Evolutionary conservation across 2,329 filamentous ascomycete genomes (phyloP).

Genomic region (Pseudogymnoascus sp.): DNA sequence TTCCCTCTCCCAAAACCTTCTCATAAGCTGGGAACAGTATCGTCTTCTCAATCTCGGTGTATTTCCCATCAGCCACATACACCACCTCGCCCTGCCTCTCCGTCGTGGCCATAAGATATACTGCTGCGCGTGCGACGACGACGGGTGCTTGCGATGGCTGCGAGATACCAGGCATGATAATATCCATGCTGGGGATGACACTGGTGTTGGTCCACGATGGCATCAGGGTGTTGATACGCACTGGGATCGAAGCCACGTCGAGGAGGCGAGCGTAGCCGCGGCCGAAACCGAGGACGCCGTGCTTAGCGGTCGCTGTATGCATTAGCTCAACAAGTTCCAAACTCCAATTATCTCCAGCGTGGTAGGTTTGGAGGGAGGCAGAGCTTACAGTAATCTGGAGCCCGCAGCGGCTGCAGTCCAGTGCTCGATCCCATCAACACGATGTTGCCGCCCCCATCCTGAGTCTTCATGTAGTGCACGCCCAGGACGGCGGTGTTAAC

Average conservation of each 20-base stretch:
- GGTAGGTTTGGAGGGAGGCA: background rate
- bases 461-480: slow-evolving; percentile 42
- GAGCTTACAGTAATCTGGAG: slow-evolving; percentile 41
- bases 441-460: slow-evolving; percentile 42
- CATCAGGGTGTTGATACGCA: slow-evolving; percentile 48
- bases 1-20: slow-evolving; percentile 27
- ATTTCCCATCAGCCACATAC: slow-evolving; percentile 41
- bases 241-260: slow-evolving; percentile 32
- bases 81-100: slow-evolving; percentile 43
- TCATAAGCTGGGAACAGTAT: slow-evolving; percentile 31
- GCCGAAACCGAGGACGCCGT: slow-evolving; percentile 46
- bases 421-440: slow-evolving; percentile 46
- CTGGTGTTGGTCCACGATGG: slow-evolving; percentile 48
- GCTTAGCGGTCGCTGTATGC: slow-evolving; percentile 41
- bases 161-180: slow-evolving; percentile 32
- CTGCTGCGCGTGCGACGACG: slow-evolving; percentile 41
- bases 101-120: slow-evolving; percentile 41
- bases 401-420: slow-evolving; percentile 41
- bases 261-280: slow-evolving; percentile 38
- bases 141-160: slow-evolving; percentile 37
- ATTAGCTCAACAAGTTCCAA: background rate
- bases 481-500: slow-evolving; percentile 43
- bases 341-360: background rate
- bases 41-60: slow-evolving; percentile 46
- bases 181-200: slow-evolving; percentile 35